Conservation (phyloP, 2,329 filamentous ascomycete genomes). For the Colletotrichum spaethianum region DNA sequence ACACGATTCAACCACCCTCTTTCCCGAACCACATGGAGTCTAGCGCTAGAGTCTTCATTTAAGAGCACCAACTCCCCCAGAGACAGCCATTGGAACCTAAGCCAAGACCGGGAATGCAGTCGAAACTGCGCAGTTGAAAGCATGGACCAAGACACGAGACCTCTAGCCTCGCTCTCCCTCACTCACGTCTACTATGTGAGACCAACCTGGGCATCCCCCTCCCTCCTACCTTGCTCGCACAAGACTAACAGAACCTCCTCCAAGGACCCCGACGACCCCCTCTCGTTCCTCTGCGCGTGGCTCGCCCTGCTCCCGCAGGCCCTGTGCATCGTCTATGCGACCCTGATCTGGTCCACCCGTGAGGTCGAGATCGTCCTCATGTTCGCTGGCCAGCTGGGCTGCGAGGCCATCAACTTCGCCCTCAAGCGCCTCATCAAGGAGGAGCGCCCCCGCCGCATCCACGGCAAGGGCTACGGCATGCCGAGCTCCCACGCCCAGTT, state of each 20-base stretch:
- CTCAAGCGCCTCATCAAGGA: conserved; percentile 95
- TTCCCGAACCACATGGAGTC: conserved; percentile 7
- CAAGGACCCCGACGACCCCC: conserved; percentile 82
- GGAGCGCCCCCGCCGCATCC: conserved; percentile 85
- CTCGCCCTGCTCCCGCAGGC: conserved; percentile 94
- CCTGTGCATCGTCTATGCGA: conserved; percentile 90
- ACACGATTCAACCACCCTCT: conserved; percentile 4
- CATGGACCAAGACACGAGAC: conserved; percentile 57
- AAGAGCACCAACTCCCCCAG: not conserved
- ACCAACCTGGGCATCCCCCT: conserved; percentile 76
- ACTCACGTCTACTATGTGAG: conserved; percentile 92
- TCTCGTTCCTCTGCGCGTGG: conserved; percentile 93
- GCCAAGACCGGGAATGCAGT: conserved; percentile 20
- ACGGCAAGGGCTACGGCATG: conserved; percentile 98
- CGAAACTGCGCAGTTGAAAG: conserved; percentile 20
- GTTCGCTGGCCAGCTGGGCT: conserved; percentile 91
- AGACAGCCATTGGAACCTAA: not conserved
- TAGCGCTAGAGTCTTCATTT: not conserved
- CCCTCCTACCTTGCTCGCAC: conserved; percentile 80
- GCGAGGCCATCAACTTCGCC: conserved; percentile 90
- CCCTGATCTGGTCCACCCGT: conserved; percentile 90
- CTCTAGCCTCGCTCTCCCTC: conserved; percentile 90
- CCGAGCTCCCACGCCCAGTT: conserved; percentile 95
- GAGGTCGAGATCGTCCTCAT: conserved; percentile 91
- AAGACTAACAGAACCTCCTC: conserved; percentile 4